These are phyloP conservation scores for Gilbertella persicaria DNA, from an alignment of 371 early-diverging fungal genomes.

Conservation along the genomic window DNA sequence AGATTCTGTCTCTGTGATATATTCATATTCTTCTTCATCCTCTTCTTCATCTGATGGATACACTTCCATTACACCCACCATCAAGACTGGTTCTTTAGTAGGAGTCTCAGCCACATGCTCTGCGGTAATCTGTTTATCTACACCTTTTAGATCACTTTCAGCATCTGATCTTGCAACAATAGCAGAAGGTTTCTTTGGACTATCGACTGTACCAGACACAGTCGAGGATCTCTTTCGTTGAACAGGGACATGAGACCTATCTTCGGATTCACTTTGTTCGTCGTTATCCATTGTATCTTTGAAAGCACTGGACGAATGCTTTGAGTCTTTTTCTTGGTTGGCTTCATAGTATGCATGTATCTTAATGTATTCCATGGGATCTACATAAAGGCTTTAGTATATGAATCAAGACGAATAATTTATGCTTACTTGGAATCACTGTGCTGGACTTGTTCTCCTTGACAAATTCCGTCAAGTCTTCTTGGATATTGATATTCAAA, in stretches of 20 bases:
- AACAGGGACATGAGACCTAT: background rate
- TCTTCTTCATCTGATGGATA: conserved; percentile 24
- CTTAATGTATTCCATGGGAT: conserved; percentile 23
- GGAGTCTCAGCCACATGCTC: background rate
- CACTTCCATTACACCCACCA: conserved; percentile 28
- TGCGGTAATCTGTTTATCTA: background rate
- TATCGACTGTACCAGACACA: background rate
- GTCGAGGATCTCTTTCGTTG: background rate
- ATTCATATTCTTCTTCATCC: conserved; percentile 13
- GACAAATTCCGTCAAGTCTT: conserved; percentile 22
- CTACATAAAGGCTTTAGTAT: conserved; percentile 1
- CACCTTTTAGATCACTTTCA: background rate
- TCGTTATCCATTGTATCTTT: conserved; percentile 12
- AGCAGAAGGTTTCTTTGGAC: background rate
- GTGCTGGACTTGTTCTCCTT: conserved; percentile 16
- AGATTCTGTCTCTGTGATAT: conserved; percentile 15
- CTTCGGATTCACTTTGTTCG: conserved; percentile 20
- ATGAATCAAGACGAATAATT: background rate
- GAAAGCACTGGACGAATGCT: conserved; percentile 4
- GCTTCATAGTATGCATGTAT: conserved; percentile 22
- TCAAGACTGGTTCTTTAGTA: conserved; percentile 5
- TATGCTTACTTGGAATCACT: conserved; percentile 24
- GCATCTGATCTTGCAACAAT: background rate
- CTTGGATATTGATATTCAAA: conserved; percentile 3
- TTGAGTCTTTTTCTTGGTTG: conserved; percentile 7